Base-by-base conservation (phyloP, 257 asterid genomes). In the Dorcoceras hygrometricum region DNA sequence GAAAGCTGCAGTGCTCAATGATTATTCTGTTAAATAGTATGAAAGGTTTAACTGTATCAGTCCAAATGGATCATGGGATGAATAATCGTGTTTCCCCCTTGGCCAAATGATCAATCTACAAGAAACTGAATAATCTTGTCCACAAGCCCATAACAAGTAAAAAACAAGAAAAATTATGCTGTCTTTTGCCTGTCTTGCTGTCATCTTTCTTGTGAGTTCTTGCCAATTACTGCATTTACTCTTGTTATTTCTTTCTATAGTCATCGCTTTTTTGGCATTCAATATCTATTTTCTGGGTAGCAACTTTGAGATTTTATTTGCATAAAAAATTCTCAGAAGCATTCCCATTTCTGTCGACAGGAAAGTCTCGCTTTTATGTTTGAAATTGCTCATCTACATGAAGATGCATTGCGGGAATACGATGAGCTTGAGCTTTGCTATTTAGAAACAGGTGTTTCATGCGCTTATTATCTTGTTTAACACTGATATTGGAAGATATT, bases 311-410 rank as follows among this genome's bases (percentile, higher is more conserved):
- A 4, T 8, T 51, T 71, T 74, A 8, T 22, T 61, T 14, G 58
- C 39, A 27, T 39, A 10, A 31, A 56, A 9, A 31, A 31, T 46
- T 59, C 72, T 71, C 69, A 68, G 66, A 69, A 50, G 69, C 70
- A 60, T 70, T 57, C 67, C 67, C 27, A 18, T 65, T 53, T 74
- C 29, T 23, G 65, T 62, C 75, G 69, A 71, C 87, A 94, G 97
- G 99, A 94, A 84, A 90, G 97, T 79, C 78, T 94, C 84, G 99
- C 99, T 60, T 94, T 85, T 81, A 94, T 94, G 99, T 94, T 94
- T 69, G 99, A 94, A 83, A 82, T 90, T 79, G 93, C 95, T 74
- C 90, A 84, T 86, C 96, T 90, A 71, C 91, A 90, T 74, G 99
- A 94, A 82, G 99, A 94, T 82, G 95, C 99, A 66, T 81, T 90